Evolutionary conservation across 164 flowering plant species (phyloP), one percentile per base, ranked within the genome.

Genomic region (Houttuynia cordata): DNA sequence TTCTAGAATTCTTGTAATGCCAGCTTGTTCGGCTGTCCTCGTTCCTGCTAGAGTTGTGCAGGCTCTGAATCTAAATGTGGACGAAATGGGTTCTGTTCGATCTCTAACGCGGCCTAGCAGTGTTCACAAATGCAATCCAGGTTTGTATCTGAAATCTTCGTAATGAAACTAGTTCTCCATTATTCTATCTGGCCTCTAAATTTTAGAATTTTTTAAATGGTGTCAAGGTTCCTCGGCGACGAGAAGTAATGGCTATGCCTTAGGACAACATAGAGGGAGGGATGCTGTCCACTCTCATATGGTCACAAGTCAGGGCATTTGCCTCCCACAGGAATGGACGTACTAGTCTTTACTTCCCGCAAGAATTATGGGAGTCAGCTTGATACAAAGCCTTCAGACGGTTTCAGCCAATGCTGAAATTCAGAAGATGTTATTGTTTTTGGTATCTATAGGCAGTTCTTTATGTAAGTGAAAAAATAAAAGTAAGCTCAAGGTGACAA

Each of bases 271-370:
- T 22, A 56, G 37, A 30, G 37, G n/a, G 45, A 59, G 53, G 17
- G 30, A 67, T 64, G 71, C 40, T n/a, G n/a, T n/a, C n/a, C n/a
- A n/a, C n/a, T n/a, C n/a, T 12, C 63, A 18, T 19, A 47, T 53
- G n/a, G 12, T 59, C 10, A 39, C 73, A 62, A 79, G 58, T 62
- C 73, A 70, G 19, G 96, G 79, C 64, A 61, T 83, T 52, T 68
- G 78, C 37, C 76, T 88, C 0, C 96, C 96, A 13, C 85, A 77
- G 59, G 96, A 88, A 45, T 88, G 96, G 96, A 84, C 90, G 9
- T 88, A 88, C 56, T 88, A 73, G 80, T 58, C 20, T 39, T n/a
- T n/a, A n/a, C 14, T 45, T 10, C 14, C 49, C 14, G 13, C 3
- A 7, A 45, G 13, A 12, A 12, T 0, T 45, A 14, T 45, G 14